Base-by-base conservation (phyloP, 2,329 filamentous ascomycete genomes). In the Venturia aucupariae region DNA sequence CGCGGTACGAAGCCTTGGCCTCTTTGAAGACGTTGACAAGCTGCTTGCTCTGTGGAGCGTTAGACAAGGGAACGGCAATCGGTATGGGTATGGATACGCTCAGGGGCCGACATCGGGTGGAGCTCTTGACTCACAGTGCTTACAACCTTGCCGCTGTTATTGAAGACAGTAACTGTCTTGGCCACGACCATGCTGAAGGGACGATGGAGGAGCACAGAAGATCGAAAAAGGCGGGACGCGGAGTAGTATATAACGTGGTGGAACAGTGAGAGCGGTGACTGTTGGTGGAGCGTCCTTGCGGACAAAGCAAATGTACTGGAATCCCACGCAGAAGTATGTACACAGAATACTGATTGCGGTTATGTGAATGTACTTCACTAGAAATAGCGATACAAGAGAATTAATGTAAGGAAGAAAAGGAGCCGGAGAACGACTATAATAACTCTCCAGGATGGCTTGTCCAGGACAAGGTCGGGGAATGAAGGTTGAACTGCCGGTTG, bases 1-100 rank as follows among this genome's bases (percentile, higher is more conserved):
- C 90, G 65, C 87, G 84, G 77, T 97, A 97, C 65, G 90, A 90
- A 63, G 87, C 86, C 73, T 90, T 91, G 68, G 92, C 93, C 74
- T 97, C 92, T 75, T 91, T 96, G 82, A 96, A 95, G 72, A 97
- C 88, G 73, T 86, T 88, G 72, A 95, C 84, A 30, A 97, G 81
- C 70, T 96, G 90, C 78, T 95, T 96, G 72, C 91, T 91, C 91
- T 95, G 72, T 42, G 64, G 62, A n/a, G n/a, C 64, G 70, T 70
- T 63, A 70, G 72, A 67, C 68, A 62, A 54, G 38, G 19, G 8
- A 35, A 41, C 2, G 11, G 39, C 7, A n/a, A n/a, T n/a, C n/a
- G 38, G 13, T 48, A n/a, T 27, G 27, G 19, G 57, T 39, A 24
- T n/a, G 30, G 35, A n/a, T n/a, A n/a, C n/a, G n/a, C 27, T 39